Base-by-base conservation (phyloP, 257 asterid genomes). In the Schizonepeta tenuifolia region DNA sequence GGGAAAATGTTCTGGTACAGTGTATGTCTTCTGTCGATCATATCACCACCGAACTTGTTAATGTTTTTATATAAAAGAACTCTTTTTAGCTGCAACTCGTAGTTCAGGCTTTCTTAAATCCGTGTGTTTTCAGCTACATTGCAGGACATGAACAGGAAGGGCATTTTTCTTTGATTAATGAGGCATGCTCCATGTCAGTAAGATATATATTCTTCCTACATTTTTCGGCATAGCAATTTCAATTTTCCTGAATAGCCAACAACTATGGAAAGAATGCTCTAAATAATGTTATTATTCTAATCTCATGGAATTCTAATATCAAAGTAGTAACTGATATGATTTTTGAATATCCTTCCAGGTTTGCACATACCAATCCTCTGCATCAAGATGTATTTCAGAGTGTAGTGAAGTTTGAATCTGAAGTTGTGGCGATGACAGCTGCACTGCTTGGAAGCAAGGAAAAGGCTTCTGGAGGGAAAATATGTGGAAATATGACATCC, bases 1-100 rank as follows among this genome's bases (percentile, higher is more conserved):
- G 85, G 99, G 99, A 50, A 95, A 83, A 79, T 95, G 99, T 81
- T 95, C 99, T 66, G 99, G 99, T 78, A 92, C 98, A 86, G 97
- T 95, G 99, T 92, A 95, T 71, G 99, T 95, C 75, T 67, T 65
- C 64, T 17, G 43, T 61, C 77, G 43, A 66, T 67, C 50, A 58
- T 71, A 50, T 69, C 50, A 22, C 61, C 70, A 51, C 60, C 70
- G 64, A 36, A 49, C 69, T 55, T 79, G 26, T 51, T 58, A 55
- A 54, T 65, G 7, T n/a, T 13, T 54, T 15, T 68, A 50, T 56
- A 33, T 51, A 35, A 17, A 6, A 8, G 64, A 63, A 31, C 33
- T 11, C 49, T 28, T 44, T 51, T 64, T 71, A 26, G 65, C 65
- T 65, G 63, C 69, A 22, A 9, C 62, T 72, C 44, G 54, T 61